A percentile compares a stretch with the other conserved stretches of the same genome.
Evolutionary conservation across 2,329 filamentous ascomycete species (phyloP).

Genomic region (Pseudogymnoascus sp.): DNA sequence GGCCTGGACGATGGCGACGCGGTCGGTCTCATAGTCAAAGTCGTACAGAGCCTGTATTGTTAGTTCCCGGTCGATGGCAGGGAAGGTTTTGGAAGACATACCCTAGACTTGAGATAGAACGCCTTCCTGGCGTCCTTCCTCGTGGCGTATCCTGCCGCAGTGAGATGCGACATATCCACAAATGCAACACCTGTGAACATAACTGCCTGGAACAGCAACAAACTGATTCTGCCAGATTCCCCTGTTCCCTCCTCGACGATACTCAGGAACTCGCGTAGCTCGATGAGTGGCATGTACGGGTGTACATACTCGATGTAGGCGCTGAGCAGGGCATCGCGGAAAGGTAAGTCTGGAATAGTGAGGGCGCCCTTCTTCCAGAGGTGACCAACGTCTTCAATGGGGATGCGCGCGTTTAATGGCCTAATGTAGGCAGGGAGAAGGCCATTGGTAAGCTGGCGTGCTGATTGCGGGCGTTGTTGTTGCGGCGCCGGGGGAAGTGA

Average conservation of each 20-base stretch:
- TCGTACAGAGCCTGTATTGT: constrained; percentile 69
- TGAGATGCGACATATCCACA: constrained; percentile 70
- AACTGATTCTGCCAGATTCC: constrained; percentile 63
- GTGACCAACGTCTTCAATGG: constrained; percentile 75
- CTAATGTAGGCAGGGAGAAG: constrained; percentile 65
- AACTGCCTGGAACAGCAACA: constrained; percentile 85
- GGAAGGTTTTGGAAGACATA: constrained; percentile 38
- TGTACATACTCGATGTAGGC: constrained; percentile 86
- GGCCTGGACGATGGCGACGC: constrained; percentile 80
- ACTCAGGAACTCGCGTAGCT: constrained; percentile 53
- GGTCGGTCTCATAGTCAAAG: constrained; percentile 89
- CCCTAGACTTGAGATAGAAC: constrained; percentile 83
- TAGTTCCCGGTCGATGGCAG: constrained; percentile 15
- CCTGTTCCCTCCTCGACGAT: constrained; percentile 62
- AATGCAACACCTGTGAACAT: constrained; percentile 92
- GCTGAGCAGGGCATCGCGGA: constrained; percentile 76
- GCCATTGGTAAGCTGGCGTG: not conserved
- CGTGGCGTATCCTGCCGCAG: constrained; percentile 67
- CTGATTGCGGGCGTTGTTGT: not conserved
- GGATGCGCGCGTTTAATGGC: constrained; percentile 68
- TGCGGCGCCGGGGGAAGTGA: not conserved
- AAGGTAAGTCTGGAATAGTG: constrained; percentile 58
- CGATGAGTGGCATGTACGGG: constrained; percentile 86
- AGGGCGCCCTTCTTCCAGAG: constrained; percentile 78
- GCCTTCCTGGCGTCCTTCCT: constrained; percentile 77